Conservation (phyloP, 176 grass and related monocot genomes). For the Bothriochloa decipiens region DNA sequence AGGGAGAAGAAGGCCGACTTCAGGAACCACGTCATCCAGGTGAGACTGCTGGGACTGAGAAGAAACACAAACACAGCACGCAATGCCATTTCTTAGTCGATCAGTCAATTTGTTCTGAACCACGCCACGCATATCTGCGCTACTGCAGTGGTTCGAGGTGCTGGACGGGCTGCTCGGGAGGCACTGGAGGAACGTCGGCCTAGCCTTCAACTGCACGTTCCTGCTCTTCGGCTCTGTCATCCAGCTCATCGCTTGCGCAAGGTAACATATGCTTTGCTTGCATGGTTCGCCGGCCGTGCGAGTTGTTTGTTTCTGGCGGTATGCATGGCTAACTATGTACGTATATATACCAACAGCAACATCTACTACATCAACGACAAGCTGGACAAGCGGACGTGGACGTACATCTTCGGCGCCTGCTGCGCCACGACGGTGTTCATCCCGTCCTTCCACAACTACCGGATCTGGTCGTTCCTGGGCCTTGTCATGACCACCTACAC, state of each 20-base stretch:
- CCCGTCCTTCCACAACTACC: constrained; percentile 99
- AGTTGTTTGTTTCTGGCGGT: not conserved
- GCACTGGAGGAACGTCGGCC: constrained; percentile 96
- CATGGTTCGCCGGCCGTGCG: too few relatives aligned
- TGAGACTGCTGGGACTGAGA: constrained; percentile 15
- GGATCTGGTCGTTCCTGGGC: constrained; percentile 97
- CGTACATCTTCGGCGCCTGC: constrained; percentile 98
- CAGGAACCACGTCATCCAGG: constrained; percentile 99
- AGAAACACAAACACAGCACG: not conserved
- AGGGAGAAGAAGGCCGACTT: constrained; percentile 98
- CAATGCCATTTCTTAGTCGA: not conserved
- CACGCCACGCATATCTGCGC: not conserved
- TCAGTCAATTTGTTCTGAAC: not conserved
- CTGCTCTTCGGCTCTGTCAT: constrained; percentile 99
- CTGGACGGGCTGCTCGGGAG: constrained; percentile 90
- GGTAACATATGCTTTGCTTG: constrained; percentile 42
- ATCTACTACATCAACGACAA: constrained; percentile 99
- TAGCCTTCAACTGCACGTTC: constrained; percentile 98
- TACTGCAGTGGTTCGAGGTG: constrained; percentile 94
- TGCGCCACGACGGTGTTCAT: constrained; percentile 99
- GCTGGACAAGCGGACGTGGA: constrained; percentile 98
- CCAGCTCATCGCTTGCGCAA: constrained; percentile 98
- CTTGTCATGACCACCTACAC: constrained; percentile 99
- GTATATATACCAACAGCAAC: constrained; percentile 64
- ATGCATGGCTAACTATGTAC: too few relatives aligned